Conservation (phyloP, 495 filamentous ascomycete species). For the Trichocladium uniseriatum region DNA sequence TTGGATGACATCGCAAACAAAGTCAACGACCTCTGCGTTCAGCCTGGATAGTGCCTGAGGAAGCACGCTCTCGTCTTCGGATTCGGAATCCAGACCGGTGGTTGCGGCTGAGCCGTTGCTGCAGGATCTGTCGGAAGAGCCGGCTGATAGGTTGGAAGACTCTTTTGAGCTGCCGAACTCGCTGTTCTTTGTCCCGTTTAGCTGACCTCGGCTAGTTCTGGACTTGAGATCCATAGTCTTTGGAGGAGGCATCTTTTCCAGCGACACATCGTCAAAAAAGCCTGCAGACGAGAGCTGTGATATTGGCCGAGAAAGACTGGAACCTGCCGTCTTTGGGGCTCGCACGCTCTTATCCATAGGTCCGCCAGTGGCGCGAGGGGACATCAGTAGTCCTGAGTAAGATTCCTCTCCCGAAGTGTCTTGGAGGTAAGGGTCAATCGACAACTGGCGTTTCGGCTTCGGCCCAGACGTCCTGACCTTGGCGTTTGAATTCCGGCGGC, state of each 20-base stretch:
- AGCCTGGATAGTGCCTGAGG: slow-evolving; percentile 37
- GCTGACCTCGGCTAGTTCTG: slow-evolving; percentile 12
- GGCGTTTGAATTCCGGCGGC: slow-evolving; percentile 37
- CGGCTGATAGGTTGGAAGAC: not conserved
- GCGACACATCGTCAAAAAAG: slow-evolving; percentile 26
- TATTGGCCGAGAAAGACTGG: slow-evolving; percentile 29
- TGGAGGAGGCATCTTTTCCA: slow-evolving; percentile 31
- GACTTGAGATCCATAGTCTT: slow-evolving; percentile 20
- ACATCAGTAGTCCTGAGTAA: slow-evolving; percentile 23
- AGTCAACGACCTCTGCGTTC: slow-evolving; percentile 40
- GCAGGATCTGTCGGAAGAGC: slow-evolving; percentile 11
- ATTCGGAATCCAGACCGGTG: slow-evolving; percentile 22
- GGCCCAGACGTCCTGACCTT: slow-evolving; percentile 34
- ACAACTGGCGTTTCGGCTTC: slow-evolving; percentile 28
- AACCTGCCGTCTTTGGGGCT: slow-evolving; percentile 26
- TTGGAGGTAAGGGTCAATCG: slow-evolving; percentile 30
- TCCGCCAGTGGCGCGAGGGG: slow-evolving; percentile 24
- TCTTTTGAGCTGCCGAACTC: slow-evolving; percentile 15
- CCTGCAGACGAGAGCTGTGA: slow-evolving; percentile 31
- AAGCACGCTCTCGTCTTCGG: slow-evolving; percentile 30
- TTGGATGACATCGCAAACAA: slow-evolving; percentile 45
- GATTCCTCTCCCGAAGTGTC: slow-evolving; percentile 20
- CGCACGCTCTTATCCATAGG: slow-evolving; percentile 28
- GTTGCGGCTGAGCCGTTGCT: slow-evolving; percentile 12
- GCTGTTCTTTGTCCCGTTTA: slow-evolving; percentile 11